phyloP scores from a whole-genome alignment of 2,329 filamentous ascomycete genomes.

The Tricladium varicosporioides region DNA sequence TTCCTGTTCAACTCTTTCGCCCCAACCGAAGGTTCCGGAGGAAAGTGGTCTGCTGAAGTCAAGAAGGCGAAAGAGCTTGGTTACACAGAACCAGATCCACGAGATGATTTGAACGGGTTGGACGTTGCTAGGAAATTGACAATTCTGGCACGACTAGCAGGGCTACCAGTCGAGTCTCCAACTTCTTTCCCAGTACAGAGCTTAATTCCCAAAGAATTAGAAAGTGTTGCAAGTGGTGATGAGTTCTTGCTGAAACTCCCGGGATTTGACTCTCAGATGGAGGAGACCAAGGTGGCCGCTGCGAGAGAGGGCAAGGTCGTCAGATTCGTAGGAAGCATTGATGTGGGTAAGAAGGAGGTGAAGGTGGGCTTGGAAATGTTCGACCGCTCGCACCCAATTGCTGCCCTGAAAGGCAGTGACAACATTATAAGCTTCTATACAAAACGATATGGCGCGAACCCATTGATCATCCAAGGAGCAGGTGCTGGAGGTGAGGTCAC shows the following conservation, averaged over 20 bases:
- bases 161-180: conserved; percentile 76
- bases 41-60: conserved; percentile 88
- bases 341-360: conserved; percentile 75
- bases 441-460: conserved; percentile 85
- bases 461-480: conserved; percentile 90
- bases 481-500: conserved; percentile 94
- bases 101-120: conserved; percentile 82
- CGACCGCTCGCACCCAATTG: conserved; percentile 86
- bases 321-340: conserved; percentile 90
- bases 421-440: conserved; percentile 99
- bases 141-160: conserved; percentile 84
- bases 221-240: conserved; percentile 71
- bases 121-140: conserved; percentile 96
- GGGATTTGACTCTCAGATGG: conserved; percentile 86
- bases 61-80: conserved; percentile 88
- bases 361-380: conserved; percentile 92
- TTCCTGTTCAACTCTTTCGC: conserved; percentile 98
- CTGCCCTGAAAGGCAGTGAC: conserved; percentile 91
- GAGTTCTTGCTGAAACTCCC: conserved; percentile 83
- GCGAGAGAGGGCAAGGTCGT: conserved; percentile 88
- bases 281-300: conserved; percentile 79
- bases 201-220: conserved; percentile 84
- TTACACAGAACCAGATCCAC: conserved; percentile 85
- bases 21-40: conserved; percentile 70
- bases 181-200: conserved; percentile 92